A percentile compares a stretch with the other conserved stretches of the same genome.
These are phyloP conservation scores for Trichoderma guizhouense DNA, from an alignment of 2,329 filamentous ascomycete species.

Conservation along the genomic window DNA sequence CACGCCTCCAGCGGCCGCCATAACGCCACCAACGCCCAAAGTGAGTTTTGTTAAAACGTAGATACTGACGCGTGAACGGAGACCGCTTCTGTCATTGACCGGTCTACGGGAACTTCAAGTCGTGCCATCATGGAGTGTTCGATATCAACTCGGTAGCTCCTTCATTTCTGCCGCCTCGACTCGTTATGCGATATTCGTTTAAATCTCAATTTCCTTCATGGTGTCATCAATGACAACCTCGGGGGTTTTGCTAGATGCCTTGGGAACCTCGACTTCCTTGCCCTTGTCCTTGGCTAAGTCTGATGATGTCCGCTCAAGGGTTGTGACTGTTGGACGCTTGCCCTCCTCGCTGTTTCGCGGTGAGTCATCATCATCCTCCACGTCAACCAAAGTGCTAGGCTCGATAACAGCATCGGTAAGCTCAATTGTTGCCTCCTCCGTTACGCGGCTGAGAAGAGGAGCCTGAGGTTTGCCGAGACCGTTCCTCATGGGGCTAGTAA, in stretches of 20 bases:
- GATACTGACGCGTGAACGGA: conserved; percentile 15
- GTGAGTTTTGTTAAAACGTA: conserved; percentile 15
- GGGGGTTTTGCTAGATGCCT: conserved; percentile 44
- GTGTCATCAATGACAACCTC: conserved; percentile 43
- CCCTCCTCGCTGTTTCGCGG: conserved; percentile 46
- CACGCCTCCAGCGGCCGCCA: conserved; percentile 18
- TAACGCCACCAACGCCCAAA: conserved; percentile 22
- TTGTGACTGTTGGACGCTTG: conserved; percentile 33
- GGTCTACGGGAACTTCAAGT: conserved; percentile 20
- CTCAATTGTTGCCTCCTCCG: conserved; percentile 59
- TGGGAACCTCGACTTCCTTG: conserved; percentile 36
- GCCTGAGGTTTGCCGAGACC: conserved; percentile 65
- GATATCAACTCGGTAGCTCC: conserved; percentile 7
- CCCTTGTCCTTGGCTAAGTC: conserved; percentile 39
- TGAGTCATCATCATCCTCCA: conserved; percentile 52
- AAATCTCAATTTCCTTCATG: conserved; percentile 64
- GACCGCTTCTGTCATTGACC: conserved; percentile 10
- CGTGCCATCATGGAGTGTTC: conserved; percentile 25
- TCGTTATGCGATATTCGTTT: conserved; percentile 16
- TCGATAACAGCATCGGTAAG: conserved; percentile 38
- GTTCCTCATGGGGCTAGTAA: conserved; percentile 62
- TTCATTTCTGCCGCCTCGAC: not conserved
- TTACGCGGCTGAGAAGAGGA: conserved; percentile 70
- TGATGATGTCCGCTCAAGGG: conserved; percentile 32
- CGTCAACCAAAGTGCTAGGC: conserved; percentile 52